A percentile compares a stretch with the other conserved stretches of the same genome.
phyloP scores from a whole-genome alignment of 495 filamentous ascomycete species.

The Talaromyces adpressus region DNA sequence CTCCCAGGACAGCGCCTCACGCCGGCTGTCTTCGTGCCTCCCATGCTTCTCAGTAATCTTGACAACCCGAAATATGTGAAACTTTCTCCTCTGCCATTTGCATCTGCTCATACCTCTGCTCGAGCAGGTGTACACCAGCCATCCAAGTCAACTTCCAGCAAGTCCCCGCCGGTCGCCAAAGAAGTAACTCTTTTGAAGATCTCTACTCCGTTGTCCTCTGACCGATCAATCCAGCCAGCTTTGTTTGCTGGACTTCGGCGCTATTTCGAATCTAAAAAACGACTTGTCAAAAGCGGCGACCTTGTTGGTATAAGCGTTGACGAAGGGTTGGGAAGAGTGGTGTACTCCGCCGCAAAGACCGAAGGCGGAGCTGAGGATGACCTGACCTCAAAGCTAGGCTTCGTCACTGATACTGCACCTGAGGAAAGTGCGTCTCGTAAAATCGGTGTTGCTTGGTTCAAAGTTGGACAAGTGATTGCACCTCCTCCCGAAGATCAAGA shows the following conservation, averaged over 20 bases:
- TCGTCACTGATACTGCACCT: conserved; percentile 16
- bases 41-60: conserved; percentile 78
- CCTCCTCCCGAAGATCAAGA: conserved; percentile 45
- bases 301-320: conserved; percentile 82
- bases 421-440: conserved; percentile 25
- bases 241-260: conserved; percentile 78
- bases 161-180: conserved; percentile 76
- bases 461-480: conserved; percentile 65
- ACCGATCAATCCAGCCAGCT: conserved; percentile 72
- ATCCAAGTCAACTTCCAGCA: conserved; percentile 42
- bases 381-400: conserved; percentile 40
- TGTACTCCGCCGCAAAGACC: conserved; percentile 53
- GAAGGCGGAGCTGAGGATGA: conserved; percentile 64
- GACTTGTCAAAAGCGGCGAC: conserved; percentile 79
- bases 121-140: conserved; percentile 31
- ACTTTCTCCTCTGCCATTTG: conserved; percentile 55
- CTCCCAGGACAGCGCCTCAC: conserved; percentile 30
- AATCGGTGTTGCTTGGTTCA: conserved; percentile 80
- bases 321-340: conserved; percentile 65
- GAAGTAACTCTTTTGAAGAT: conserved; percentile 89
- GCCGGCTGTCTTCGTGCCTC: conserved; percentile 70
- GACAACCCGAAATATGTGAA: conserved; percentile 66
- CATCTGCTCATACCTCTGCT: conserved; percentile 21
- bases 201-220: conserved; percentile 78
- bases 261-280: conserved; percentile 71